phyloP scores from a whole-genome alignment of 371 early-diverging fungal genomes.

The Rhizopus arrhizus region DNA sequence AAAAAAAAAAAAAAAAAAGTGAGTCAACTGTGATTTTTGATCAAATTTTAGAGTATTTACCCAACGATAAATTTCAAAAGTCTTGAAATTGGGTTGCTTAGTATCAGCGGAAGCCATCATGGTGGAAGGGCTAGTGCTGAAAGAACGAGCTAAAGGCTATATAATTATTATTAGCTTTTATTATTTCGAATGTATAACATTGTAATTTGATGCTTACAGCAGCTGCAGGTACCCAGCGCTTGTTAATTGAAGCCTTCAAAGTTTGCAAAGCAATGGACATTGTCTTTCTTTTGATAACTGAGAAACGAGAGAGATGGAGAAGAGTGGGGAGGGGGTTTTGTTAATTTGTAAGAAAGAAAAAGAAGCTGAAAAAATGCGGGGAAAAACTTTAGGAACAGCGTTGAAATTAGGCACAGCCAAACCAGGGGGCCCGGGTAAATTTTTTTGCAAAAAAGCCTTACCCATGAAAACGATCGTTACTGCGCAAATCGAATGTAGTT shows the following conservation, averaged over 20 bases:
- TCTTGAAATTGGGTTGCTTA: slow-evolving; percentile 67
- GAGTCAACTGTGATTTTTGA: background rate
- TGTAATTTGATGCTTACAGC: slow-evolving; percentile 10
- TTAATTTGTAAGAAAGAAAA: slow-evolving; percentile 10
- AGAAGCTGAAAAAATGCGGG: slow-evolving; percentile 12
- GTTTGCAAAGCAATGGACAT: slow-evolving; percentile 32
- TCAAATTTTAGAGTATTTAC: slow-evolving; percentile 41
- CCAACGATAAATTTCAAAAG: slow-evolving; percentile 86
- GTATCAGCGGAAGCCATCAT: slow-evolving; percentile 45
- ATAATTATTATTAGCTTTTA: background rate
- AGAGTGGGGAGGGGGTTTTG: slow-evolving; percentile 5
- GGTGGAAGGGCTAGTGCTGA: slow-evolving; percentile 35
- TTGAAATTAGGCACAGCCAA: background rate
- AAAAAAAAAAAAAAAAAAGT: too few relatives aligned
- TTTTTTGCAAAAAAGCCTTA: background rate
- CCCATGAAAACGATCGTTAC: background rate
- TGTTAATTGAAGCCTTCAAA: slow-evolving; percentile 16
- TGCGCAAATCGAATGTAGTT: background rate
- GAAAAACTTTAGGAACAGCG: slow-evolving; percentile 1
- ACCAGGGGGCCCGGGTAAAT: slow-evolving; percentile 1
- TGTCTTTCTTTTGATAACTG: slow-evolving; percentile 2
- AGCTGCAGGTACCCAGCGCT: slow-evolving; percentile 26
- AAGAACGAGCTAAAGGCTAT: slow-evolving; percentile 47
- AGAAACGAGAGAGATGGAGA: slow-evolving; percentile 1
- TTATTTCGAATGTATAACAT: background rate